Evolutionary conservation across 2,329 filamentous ascomycete species (phyloP).

Genomic region (Fusarium sublunatum): DNA sequence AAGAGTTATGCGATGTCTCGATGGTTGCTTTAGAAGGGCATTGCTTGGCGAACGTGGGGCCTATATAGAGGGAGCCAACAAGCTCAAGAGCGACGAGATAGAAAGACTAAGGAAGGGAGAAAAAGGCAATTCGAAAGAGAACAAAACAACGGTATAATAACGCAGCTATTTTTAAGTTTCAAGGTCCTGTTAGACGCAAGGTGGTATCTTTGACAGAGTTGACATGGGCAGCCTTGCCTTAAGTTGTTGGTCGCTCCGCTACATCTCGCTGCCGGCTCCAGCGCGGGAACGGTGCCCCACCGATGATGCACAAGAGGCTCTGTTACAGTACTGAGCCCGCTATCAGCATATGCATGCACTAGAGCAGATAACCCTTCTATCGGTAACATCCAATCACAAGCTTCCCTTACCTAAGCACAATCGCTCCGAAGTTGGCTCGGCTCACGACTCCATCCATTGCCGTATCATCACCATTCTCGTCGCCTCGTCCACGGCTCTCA

Average conservation of each 20-base stretch:
- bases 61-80: constrained; percentile 4
- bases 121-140: neutral
- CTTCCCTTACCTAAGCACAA: constrained; percentile 42
- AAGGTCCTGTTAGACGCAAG: constrained; percentile 29
- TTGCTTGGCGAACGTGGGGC: constrained; percentile 23
- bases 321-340: neutral
- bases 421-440: constrained; percentile 35
- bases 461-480: constrained; percentile 26
- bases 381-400: constrained; percentile 27
- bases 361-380: neutral
- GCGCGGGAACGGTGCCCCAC: constrained; percentile 26
- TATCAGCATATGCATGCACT: constrained; percentile 7
- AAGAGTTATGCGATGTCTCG: constrained; percentile 1
- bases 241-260: neutral
- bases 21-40: constrained; percentile 11
- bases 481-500: constrained; percentile 30
- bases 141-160: neutral
- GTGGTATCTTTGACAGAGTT: constrained; percentile 32
- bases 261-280: constrained; percentile 15
- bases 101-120: neutral
- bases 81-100: neutral
- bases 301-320: constrained; percentile 19
- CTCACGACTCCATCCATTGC: constrained; percentile 39
- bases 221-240: constrained; percentile 20
- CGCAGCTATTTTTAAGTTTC: constrained; percentile 23